A percentile compares a stretch with the other conserved stretches of the same genome.
phyloP scores from a whole-genome alignment of 2,329 filamentous ascomycete species.

The Apiospora saccharicola region DNA sequence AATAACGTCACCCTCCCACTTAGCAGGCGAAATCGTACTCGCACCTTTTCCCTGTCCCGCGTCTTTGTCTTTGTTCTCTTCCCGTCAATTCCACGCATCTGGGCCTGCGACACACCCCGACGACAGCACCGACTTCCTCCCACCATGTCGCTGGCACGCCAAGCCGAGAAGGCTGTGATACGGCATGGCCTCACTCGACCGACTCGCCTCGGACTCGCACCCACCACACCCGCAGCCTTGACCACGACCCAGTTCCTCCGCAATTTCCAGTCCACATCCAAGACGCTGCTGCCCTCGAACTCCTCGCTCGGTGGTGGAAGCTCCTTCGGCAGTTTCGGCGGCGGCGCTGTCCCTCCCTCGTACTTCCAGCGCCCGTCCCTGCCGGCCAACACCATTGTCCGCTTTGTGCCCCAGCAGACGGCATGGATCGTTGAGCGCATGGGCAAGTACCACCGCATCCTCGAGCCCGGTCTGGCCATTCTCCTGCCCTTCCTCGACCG shows the following conservation, averaged over 20 bases:
- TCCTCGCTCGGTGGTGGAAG: slow-evolving; percentile 37
- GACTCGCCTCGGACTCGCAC: not conserved
- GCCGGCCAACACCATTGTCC: slow-evolving; percentile 92
- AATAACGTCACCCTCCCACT: not conserved
- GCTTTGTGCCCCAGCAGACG: slow-evolving; percentile 99
- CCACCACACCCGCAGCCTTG: not conserved
- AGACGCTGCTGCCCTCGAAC: slow-evolving; percentile 5
- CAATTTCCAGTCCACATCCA: slow-evolving; percentile 28
- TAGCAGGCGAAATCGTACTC: not conserved
- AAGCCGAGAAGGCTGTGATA: slow-evolving; percentile 28
- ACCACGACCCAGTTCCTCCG: slow-evolving; percentile 19
- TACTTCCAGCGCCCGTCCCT: slow-evolving; percentile 81
- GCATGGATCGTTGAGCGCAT: slow-evolving; percentile 99
- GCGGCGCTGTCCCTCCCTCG: slow-evolving; percentile 63
- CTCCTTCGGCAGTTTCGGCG: slow-evolving; percentile 39
- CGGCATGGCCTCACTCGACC: slow-evolving; percentile 24
- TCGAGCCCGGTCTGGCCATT: slow-evolving; percentile 89
- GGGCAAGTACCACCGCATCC: slow-evolving; percentile 94
- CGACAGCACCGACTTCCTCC: not conserved
- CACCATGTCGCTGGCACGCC: slow-evolving; percentile 30
- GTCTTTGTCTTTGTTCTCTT: not conserved
- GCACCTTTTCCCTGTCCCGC: not conserved
- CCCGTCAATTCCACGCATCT: not conserved
- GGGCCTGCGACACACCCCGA: not conserved
- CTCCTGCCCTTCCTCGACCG: slow-evolving; percentile 90